These are phyloP conservation scores for Rhynchospora pubera DNA, from an alignment of 176 grass and related monocot genomes.

Conservation along the genomic window DNA sequence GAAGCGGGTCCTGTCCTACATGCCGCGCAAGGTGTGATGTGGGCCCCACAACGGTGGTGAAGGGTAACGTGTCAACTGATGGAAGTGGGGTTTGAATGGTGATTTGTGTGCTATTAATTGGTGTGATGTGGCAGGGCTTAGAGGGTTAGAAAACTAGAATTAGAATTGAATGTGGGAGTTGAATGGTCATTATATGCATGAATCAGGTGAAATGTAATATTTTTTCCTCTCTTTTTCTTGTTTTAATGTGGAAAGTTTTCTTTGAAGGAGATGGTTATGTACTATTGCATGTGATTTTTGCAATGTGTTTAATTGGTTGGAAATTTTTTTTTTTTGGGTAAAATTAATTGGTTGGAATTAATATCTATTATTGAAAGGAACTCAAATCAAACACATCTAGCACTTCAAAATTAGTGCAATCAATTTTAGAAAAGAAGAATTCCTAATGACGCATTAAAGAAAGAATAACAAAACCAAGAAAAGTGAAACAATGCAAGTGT, in stretches of 20 bases:
- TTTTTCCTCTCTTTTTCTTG: neutral
- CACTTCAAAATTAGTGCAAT: neutral
- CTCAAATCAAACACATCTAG: too few species aligned
- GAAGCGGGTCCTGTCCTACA: slow-evolving; percentile 29
- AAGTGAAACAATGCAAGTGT: neutral
- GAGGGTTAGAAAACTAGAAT: neutral
- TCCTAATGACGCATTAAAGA: too few species aligned
- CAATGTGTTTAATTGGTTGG: neutral
- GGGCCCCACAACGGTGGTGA: neutral
- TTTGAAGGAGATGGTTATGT: neutral
- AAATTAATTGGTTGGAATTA: too few species aligned
- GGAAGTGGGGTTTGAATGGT: neutral
- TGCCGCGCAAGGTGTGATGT: slow-evolving; percentile 27
- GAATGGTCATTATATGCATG: neutral
- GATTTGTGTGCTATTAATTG: neutral
- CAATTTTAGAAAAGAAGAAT: neutral
- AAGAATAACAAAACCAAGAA: neutral
- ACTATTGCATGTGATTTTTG: neutral
- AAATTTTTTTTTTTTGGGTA: too few species aligned
- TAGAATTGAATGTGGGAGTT: slow-evolving; percentile 9
- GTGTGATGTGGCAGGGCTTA: neutral
- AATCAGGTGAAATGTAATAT: slow-evolving; percentile 15
- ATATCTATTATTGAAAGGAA: neutral
- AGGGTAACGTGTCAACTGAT: neutral
- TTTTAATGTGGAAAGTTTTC: slow-evolving; percentile 11